Conservation (phyloP, 1,139 yeast species). For the Blastobotrys raffinosifermentans region DNA sequence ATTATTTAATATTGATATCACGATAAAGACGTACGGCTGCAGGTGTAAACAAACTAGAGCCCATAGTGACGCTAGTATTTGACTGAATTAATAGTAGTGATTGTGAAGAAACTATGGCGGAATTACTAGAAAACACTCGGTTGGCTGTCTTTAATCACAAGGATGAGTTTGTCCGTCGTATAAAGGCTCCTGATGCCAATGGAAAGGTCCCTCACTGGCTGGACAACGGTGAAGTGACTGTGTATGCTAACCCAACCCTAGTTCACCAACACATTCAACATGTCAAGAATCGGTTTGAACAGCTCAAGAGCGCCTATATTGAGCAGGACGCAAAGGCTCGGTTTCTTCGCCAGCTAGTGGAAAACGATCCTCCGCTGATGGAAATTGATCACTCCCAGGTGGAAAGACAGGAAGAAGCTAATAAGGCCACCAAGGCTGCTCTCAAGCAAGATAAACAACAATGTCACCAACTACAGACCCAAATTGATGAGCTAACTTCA, state of each 20-base stretch:
- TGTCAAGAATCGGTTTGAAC: conserved; percentile 39
- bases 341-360: conserved; percentile 39
- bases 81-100: too few species aligned
- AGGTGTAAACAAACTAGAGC: too few species aligned
- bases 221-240: conserved; percentile 13
- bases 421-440: conserved; percentile 25
- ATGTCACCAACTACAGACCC: conserved; percentile 7
- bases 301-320: conserved; percentile 53
- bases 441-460: conserved; percentile 22
- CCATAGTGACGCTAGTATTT: too few species aligned
- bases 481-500: conserved; percentile 12
- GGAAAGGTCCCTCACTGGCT: conserved; percentile 14
- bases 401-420: conserved; percentile 27
- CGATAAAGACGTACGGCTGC: too few species aligned
- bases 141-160: conserved; percentile 16
- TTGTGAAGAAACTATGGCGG: background rate
- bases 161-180: conserved; percentile 13
- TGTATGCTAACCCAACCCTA: conserved; percentile 21
- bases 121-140: conserved; percentile 1
- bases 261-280: conserved; percentile 25
- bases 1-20: too few species aligned
- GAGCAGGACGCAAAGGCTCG: conserved; percentile 66
- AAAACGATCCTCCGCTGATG: conserved; percentile 35
- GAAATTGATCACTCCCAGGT: conserved; percentile 31
- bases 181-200: conserved; percentile 9